Evolutionary conservation across 1,284 basidiomycete species (phyloP).

Genomic region (Thecaphora thlaspeos): DNA sequence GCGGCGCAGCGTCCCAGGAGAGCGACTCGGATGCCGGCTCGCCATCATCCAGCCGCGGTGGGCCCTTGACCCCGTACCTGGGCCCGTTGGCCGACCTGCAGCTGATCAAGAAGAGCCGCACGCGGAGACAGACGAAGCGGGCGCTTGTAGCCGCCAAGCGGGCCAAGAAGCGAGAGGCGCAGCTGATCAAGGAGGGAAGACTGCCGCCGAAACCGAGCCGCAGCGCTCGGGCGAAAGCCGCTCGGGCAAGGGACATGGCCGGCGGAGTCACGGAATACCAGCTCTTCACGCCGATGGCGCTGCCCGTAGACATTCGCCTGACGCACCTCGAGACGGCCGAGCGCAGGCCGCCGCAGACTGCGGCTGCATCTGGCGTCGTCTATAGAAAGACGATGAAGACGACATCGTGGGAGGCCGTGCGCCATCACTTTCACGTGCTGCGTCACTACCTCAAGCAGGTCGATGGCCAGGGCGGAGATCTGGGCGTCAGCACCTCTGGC

Average conservation of each 20-base stretch:
- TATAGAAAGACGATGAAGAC: conserved; percentile 26
- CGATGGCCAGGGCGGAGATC: conserved; percentile 48
- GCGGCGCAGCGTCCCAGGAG: conserved; percentile 23
- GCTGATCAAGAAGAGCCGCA: conserved; percentile 19
- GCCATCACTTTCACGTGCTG: conserved; percentile 42
- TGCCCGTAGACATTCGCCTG: conserved; percentile 32
- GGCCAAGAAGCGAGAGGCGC: conserved; percentile 31
- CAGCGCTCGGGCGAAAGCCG: conserved; percentile 50
- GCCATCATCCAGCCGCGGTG: conserved; percentile 23
- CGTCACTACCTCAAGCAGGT: conserved; percentile 44
- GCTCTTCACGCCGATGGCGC: conserved; percentile 47
- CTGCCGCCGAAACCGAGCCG: conserved; percentile 46
- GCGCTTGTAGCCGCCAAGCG: conserved; percentile 24
- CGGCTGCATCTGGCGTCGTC: conserved; percentile 8
- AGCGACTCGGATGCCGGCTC: conserved; percentile 22
- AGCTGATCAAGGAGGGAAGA: conserved; percentile 30
- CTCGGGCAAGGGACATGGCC: conserved; percentile 43
- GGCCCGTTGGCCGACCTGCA: conserved; percentile 29
- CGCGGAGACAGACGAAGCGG: conserved; percentile 24
- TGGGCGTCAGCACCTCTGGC: conserved; percentile 24
- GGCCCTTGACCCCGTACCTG: conserved; percentile 31
- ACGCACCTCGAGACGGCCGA: conserved; percentile 21
- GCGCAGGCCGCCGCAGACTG: conserved; percentile 14
- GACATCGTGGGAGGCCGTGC: conserved; percentile 32
- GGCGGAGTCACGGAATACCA: conserved; percentile 55